phyloP scores from a whole-genome alignment of 2,329 filamentous ascomycete genomes.

The Penicillium digitatum region DNA sequence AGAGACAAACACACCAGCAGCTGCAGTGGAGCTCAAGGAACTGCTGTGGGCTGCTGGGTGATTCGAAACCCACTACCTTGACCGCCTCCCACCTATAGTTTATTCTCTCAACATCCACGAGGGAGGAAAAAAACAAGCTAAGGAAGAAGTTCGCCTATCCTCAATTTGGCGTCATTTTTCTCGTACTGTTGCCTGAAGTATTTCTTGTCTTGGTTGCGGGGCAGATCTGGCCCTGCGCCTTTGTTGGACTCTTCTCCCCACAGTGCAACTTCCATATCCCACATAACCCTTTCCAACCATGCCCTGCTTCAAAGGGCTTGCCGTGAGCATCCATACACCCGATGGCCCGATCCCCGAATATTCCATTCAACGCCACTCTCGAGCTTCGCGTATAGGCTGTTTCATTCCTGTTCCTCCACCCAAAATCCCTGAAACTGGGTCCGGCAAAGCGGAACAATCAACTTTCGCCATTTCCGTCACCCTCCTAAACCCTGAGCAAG shows the following conservation, averaged over 20 bases:
- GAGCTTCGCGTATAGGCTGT: slow-evolving; percentile 86
- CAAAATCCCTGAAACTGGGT: slow-evolving; percentile 64
- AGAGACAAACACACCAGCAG: slow-evolving; percentile 20
- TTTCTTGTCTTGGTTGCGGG: slow-evolving; percentile 12
- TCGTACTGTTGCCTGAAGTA: slow-evolving; percentile 1
- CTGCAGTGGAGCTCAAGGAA: slow-evolving; percentile 20
- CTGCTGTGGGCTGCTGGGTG: slow-evolving; percentile 23
- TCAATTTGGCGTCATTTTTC: slow-evolving; percentile 4
- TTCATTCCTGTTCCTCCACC: slow-evolving; percentile 95
- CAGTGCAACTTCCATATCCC: slow-evolving; percentile 2
- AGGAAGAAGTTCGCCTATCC: slow-evolving; percentile 6
- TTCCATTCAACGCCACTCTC: slow-evolving; percentile 90
- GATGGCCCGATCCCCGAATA: slow-evolving; percentile 80
- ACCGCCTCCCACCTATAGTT: slow-evolving; percentile 23
- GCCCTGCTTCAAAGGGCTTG: slow-evolving; percentile 99
- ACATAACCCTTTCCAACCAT: slow-evolving; percentile 42
- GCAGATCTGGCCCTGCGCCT: slow-evolving; percentile 9
- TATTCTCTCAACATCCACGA: slow-evolving; percentile 7
- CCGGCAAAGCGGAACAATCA: slow-evolving; percentile 80
- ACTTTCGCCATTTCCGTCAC: slow-evolving; percentile 99
- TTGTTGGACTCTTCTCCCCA: slow-evolving; percentile 1
- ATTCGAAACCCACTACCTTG: slow-evolving; percentile 21
- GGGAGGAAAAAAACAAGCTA: slow-evolving; percentile 16
- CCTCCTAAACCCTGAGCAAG: slow-evolving; percentile 78
- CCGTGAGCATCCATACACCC: slow-evolving; percentile 89